These are phyloP conservation scores for Nakazawaea wyomingensis DNA, from an alignment of 805 yeast species.

Conservation along the genomic window DNA sequence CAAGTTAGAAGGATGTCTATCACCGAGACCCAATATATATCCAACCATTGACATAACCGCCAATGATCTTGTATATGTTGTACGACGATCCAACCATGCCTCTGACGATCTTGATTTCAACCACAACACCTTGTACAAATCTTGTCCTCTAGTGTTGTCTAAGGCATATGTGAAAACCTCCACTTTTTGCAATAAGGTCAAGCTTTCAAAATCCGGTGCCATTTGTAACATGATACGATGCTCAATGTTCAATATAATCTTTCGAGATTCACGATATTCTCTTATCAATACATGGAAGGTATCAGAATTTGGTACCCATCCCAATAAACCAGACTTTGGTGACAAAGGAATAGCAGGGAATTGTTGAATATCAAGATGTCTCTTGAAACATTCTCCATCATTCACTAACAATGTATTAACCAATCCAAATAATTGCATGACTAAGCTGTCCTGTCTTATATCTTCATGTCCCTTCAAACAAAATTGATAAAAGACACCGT, in stretches of 20 bases:
- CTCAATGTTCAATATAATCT: slow-evolving; percentile 84
- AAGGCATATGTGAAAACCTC: slow-evolving; percentile 95
- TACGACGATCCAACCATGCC: slow-evolving; percentile 96
- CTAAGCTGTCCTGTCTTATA: slow-evolving; percentile 93
- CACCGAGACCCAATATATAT: slow-evolving; percentile 93
- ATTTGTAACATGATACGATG: slow-evolving; percentile 94
- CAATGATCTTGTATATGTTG: slow-evolving; percentile 90
- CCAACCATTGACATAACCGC: slow-evolving; percentile 99
- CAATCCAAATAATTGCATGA: slow-evolving; percentile 94
- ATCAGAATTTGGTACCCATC: slow-evolving; percentile 98
- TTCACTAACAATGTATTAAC: slow-evolving; percentile 85
- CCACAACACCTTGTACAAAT: slow-evolving; percentile 93
- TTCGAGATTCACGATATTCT: slow-evolving; percentile 88
- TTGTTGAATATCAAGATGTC: slow-evolving; percentile 89
- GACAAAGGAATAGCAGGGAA: slow-evolving; percentile 94
- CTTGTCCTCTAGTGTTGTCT: slow-evolving; percentile 95
- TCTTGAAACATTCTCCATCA: slow-evolving; percentile 93
- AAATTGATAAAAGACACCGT: slow-evolving; percentile 85
- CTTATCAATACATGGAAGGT: slow-evolving; percentile 91
- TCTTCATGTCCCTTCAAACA: slow-evolving; percentile 94
- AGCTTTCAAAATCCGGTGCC: slow-evolving; percentile 94
- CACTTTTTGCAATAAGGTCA: slow-evolving; percentile 85
- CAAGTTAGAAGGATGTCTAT: slow-evolving; percentile 94
- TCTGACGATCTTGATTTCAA: slow-evolving; percentile 92
- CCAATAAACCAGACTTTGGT: slow-evolving; percentile 92